Conservation (phyloP, 768 basidiomycete species). For the Floccularia luteovirens region DNA sequence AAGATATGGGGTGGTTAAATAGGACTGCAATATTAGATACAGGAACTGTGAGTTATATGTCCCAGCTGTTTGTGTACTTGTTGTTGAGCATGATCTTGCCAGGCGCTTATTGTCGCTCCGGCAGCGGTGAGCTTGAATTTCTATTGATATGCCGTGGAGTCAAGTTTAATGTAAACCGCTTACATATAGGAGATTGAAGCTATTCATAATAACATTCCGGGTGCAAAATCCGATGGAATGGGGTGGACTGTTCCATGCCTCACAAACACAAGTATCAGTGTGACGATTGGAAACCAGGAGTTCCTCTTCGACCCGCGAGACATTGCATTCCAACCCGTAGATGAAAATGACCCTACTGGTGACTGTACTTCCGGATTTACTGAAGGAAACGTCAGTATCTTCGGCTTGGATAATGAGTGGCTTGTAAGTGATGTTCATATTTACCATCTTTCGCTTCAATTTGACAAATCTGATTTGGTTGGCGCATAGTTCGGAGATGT, state of each 20-base stretch:
- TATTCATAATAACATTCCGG: conserved; percentile 34
- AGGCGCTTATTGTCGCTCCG: conserved; percentile 43
- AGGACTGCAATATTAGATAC: conserved; percentile 73
- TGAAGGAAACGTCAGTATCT: conserved; percentile 48
- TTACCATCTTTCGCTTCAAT: no score
- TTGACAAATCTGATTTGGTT: not conserved
- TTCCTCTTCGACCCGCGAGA: conserved; percentile 62
- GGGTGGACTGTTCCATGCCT: conserved; percentile 44
- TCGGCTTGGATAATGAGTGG: conserved; percentile 59
- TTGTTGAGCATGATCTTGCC: no score
- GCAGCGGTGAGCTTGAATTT: no score
- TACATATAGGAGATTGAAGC: conserved; percentile 30
- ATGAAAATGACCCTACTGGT: conserved; percentile 46
- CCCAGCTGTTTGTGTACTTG: no score
- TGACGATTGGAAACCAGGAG: conserved; percentile 36
- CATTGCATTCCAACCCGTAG: conserved; percentile 45
- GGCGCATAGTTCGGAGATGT: conserved; percentile 48
- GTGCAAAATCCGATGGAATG: conserved; percentile 33
- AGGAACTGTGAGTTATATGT: no score
- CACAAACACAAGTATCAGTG: conserved; percentile 29
- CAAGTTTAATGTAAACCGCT: no score
- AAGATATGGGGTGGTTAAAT: conserved; percentile 37
- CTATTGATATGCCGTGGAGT: no score
- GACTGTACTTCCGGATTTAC: conserved; percentile 69
- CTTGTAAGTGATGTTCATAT: conserved; percentile 33